Evolutionary conservation across 2,329 filamentous ascomycete genomes (phyloP), one percentile per base, ranked within the genome.

Genomic region (Nothomitra cinnamomea): DNA sequence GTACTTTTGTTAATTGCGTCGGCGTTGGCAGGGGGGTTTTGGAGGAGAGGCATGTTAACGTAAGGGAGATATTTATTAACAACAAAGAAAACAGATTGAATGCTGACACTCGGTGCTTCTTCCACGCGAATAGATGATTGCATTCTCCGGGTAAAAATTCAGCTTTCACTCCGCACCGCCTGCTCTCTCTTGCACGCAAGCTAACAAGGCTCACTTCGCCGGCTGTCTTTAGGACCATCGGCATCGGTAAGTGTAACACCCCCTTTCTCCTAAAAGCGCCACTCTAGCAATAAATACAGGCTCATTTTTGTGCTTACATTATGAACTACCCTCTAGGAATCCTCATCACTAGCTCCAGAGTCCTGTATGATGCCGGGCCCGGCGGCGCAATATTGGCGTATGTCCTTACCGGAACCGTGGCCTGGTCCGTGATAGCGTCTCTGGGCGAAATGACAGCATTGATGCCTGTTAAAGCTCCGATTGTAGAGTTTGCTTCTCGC

Each of bases 1-100:
- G n/a, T n/a, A n/a, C n/a, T n/a, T n/a, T n/a, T n/a, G n/a, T n/a
- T n/a, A n/a, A n/a, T n/a, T n/a, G n/a, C n/a, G n/a, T n/a, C n/a
- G n/a, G n/a, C n/a, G n/a, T n/a, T n/a, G n/a, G n/a, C n/a, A 69
- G 68, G 67, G 63, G 68, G 60, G 64, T 66, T 4, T 57, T 70
- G 48, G 64, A 64, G 41, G 68, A 70, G 56, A 61, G 67, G 41
- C 68, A 70, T 42, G 69, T 70, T 55, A 70, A 69, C 56, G 64
- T 65, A 55, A 56, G 61, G 5, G 1, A 22, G 42, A 42, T 7
- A 17, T 2, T 5, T 42, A 13, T 42, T n/a, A 15, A 13, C 2
- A 19, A 22, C n/a, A 13, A 22, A 38, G 7, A 22, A 22, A 21
- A 22, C 7, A 22, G 42, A 22, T 21, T 19, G 8, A 21, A 3